These are phyloP conservation scores for Suhomyces anneliseae DNA, from an alignment of 1,139 yeast species.

Conservation along the genomic window DNA sequence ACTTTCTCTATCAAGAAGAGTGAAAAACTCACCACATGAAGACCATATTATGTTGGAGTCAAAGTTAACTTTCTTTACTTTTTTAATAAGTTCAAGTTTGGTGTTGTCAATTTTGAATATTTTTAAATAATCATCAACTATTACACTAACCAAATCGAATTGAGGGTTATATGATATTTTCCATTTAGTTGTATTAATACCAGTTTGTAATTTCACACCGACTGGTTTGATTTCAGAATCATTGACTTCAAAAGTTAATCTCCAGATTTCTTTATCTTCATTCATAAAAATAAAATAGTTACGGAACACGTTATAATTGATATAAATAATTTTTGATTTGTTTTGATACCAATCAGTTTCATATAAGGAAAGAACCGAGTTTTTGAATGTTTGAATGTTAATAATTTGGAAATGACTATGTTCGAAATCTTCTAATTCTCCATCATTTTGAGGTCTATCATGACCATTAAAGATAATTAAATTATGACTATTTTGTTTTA, in stretches of 20 bases:
- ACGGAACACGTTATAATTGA: slow-evolving; percentile 27
- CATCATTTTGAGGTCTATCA: slow-evolving; percentile 7
- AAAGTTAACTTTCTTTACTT: slow-evolving; percentile 10
- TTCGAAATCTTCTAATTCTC: slow-evolving; percentile 6
- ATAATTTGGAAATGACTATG: slow-evolving; percentile 31
- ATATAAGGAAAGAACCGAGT: slow-evolving; percentile 27
- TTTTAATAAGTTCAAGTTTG: slow-evolving; percentile 15
- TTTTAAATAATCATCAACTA: slow-evolving; percentile 12
- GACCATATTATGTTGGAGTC: slow-evolving; percentile 29
- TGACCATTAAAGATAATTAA: slow-evolving; percentile 32
- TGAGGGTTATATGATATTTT: slow-evolving; percentile 27
- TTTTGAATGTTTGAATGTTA: slow-evolving; percentile 35
- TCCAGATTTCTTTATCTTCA: slow-evolving; percentile 32
- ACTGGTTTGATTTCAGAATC: slow-evolving; percentile 5
- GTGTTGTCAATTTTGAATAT: slow-evolving; percentile 16
- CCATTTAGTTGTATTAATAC: not conserved
- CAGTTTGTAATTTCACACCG: slow-evolving; percentile 3
- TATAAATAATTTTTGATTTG: slow-evolving; percentile 20
- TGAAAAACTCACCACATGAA: slow-evolving; percentile 38
- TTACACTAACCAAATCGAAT: slow-evolving; percentile 22
- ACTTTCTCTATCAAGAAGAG: slow-evolving; percentile 19
- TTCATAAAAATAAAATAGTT: slow-evolving; percentile 36
- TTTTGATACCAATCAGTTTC: slow-evolving; percentile 33
- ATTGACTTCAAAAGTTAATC: slow-evolving; percentile 18
- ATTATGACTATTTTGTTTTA: slow-evolving; percentile 42